Conservation (phyloP, 2,329 filamentous ascomycete species). For the Diplocarpon rosae region DNA sequence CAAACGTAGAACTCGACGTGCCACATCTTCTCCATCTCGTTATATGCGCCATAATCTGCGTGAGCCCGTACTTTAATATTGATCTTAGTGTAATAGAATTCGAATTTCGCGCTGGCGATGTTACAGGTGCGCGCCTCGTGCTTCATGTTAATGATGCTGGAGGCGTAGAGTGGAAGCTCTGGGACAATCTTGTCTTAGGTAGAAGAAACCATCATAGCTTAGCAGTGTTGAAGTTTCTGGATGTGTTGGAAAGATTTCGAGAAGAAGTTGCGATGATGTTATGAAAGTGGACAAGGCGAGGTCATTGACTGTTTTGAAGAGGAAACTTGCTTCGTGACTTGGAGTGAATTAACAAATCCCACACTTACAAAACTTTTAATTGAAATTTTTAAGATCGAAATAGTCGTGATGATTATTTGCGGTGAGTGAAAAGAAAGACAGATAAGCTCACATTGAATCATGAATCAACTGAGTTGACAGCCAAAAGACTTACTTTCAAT, state of each 20-base stretch:
- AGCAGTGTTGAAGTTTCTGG: not conserved
- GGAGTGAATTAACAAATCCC: no score
- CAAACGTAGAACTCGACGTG: constrained; percentile 3
- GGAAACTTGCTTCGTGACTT: no score
- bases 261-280: no score
- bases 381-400: no score
- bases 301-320: no score
- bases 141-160: constrained; percentile 2
- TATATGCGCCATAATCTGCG: constrained; percentile 1
- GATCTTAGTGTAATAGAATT: not conserved
- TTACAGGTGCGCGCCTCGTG: constrained; percentile 1
- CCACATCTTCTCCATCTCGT: not conserved
- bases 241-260: not conserved
- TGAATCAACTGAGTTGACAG: no score
- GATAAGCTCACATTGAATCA: no score
- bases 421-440: no score
- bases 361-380: no score
- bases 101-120: not conserved
- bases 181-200: not conserved
- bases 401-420: no score
- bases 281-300: no score
- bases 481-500: no score
- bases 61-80: constrained; percentile 1
- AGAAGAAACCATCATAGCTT: not conserved
- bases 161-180: not conserved